Percentiles rank a stretch among this genome's conserved stretches.
Evolutionary conservation across 179 eudicot species (phyloP).

Genomic region (Spergularia azorica): DNA sequence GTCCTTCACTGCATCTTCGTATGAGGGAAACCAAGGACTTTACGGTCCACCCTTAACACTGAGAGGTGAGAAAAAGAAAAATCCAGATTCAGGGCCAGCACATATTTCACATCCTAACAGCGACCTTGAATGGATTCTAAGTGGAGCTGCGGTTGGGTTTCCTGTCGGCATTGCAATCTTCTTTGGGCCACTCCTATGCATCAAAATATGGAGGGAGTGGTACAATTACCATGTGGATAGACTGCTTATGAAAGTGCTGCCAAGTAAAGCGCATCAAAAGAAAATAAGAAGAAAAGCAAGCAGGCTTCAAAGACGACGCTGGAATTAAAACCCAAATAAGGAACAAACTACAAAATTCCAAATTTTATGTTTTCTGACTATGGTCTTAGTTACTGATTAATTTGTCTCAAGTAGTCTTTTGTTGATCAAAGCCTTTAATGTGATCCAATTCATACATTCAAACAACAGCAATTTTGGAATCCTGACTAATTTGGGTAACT

Average conservation of each 20-base stretch:
- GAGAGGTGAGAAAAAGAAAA: not conserved
- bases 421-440: too few species aligned
- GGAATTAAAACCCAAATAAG: not conserved
- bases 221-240: conserved; percentile 22
- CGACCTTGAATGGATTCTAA: conserved; percentile 32
- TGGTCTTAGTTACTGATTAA: too few species aligned
- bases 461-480: too few species aligned
- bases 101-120: not conserved
- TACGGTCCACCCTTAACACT: conserved; percentile 26
- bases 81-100: not conserved
- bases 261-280: not conserved
- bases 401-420: too few species aligned
- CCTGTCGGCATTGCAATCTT: conserved; percentile 37
- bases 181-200: conserved; percentile 37
- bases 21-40: conserved; percentile 28
- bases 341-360: too few species aligned
- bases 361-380: too few species aligned
- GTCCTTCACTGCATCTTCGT: conserved; percentile 22
- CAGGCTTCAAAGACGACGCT: not conserved
- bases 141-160: conserved; percentile 40
- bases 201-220: conserved; percentile 41
- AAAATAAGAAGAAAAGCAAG: not conserved
- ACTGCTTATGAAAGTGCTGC: conserved; percentile 12
- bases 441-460: too few species aligned
- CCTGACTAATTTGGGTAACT: too few species aligned